Conservation (phyloP, 495 filamentous ascomycete species). For the Xylaria venustula region DNA sequence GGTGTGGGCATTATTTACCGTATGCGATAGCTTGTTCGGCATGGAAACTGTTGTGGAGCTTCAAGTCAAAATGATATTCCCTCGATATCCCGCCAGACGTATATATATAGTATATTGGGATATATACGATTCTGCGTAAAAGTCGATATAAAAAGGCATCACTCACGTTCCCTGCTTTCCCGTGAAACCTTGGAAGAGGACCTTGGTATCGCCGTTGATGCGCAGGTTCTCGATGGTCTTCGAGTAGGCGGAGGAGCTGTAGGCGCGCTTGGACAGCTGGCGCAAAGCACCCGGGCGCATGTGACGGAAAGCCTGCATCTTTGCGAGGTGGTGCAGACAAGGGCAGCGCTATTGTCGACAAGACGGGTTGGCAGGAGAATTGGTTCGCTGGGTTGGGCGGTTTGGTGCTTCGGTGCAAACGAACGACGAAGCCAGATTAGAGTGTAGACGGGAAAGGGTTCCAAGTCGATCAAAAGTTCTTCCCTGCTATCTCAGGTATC, state of each 20-base stretch:
- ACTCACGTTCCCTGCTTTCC: slow-evolving; percentile 98
- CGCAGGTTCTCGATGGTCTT: slow-evolving; percentile 85
- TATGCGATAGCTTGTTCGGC: slow-evolving; percentile 97
- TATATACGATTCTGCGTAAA: no score
- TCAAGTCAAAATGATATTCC: slow-evolving; percentile 4
- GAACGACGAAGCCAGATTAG: neutral
- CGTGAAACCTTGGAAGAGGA: slow-evolving; percentile 97
- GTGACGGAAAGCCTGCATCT: slow-evolving; percentile 51
- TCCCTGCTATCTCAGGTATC: neutral
- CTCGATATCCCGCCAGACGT: no score
- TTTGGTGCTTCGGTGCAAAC: neutral
- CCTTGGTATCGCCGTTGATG: slow-evolving; percentile 87
- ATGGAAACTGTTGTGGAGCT: slow-evolving; percentile 70
- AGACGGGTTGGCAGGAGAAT: slow-evolving; percentile 3
- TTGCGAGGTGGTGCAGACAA: slow-evolving; percentile 6
- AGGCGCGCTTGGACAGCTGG: slow-evolving; percentile 58
- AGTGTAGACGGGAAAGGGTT: neutral
- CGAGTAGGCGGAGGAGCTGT: slow-evolving; percentile 72
- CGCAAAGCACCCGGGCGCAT: slow-evolving; percentile 44
- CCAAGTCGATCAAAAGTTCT: slow-evolving; percentile 4
- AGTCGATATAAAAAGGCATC: no score
- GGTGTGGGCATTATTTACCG: slow-evolving; percentile 54
- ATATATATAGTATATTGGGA: no score
- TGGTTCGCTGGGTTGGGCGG: neutral
- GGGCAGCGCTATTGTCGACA: neutral